Base-by-base conservation (phyloP, 768 basidiomycete species). In the Mycena vulgaris region DNA sequence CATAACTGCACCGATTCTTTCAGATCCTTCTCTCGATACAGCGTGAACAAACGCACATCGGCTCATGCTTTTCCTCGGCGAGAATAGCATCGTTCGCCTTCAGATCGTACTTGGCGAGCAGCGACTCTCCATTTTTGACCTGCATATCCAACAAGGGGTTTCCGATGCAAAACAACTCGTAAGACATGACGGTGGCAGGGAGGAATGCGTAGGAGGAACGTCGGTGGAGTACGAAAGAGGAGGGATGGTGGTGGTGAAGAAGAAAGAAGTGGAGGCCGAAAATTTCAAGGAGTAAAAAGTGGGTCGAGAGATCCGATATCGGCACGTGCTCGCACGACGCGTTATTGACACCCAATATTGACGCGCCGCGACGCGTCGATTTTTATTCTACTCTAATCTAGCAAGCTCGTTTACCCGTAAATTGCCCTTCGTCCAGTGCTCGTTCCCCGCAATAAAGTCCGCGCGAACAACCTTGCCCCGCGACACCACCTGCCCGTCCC, bases 91-190 rank as follows among this genome's bases (percentile, higher is more conserved):
- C 95, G 85, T 99, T 97, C 62, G 96, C 87, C 78, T 95, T 95
- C 76, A 99, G 89, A 68, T 83, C 89, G 78, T 99, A 99, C 82
- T 98, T 98, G 77, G 92, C 84, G 65, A 99, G 86, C 47, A 98
- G 88, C 35, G 86, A 86, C 78, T 97, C 95, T 57, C 94, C 95
- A 70, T 95, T 87, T 70, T 84, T 89, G 77, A 97, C 95, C 83
- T 97, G 96, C 85, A 99, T 93, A 81, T 99, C 97, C 58, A 99
- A 92, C 78, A 99, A 87, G 75, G 97, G 97, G 83, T 98, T 98
- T 48, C 97, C 97, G 83, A 99, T 84, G 84, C 92, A 95, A 83
- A 98, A 95, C 52, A 98, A 83, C 49, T 86, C 79, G 84, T 90
- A 92, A 27, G 67, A 52, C 66, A 70, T 68, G 63, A 57, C 68